Conservation (phyloP, 169 alveolate genomes). For the Eimeria maxima region DNA sequence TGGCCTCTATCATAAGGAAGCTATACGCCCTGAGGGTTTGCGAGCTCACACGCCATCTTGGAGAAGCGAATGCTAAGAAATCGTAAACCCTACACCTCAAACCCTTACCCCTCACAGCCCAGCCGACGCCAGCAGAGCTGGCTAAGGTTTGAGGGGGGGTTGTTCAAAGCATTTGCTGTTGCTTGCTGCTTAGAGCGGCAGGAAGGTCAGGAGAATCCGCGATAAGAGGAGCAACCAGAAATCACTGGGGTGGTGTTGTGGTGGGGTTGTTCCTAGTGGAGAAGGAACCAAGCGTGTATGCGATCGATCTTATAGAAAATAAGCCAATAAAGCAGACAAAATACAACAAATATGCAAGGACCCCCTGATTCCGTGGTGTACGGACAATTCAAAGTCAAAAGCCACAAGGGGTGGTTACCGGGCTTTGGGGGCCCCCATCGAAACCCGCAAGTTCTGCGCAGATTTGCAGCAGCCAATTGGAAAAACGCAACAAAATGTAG, state of each 20-base stretch:
- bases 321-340: neutral
- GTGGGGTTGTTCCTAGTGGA: neutral
- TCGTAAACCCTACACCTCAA: neutral
- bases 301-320: neutral
- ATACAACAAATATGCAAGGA: neutral
- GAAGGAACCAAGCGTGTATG: neutral
- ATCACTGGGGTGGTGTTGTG: constrained; percentile 15
- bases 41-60: constrained; percentile 29
- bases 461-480: neutral
- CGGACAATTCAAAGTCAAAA: neutral
- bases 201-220: neutral
- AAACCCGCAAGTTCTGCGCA: neutral
- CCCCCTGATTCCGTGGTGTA: neutral
- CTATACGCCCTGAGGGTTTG: neutral
- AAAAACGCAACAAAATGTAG: neutral
- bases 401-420: neutral
- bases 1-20: neutral
- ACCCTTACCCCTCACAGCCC: neutral
- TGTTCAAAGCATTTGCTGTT: neutral
- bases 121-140: constrained; percentile 26
- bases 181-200: neutral
- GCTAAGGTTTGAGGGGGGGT: neutral
- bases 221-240: neutral
- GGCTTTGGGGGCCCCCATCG: constrained; percentile 61
- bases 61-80: neutral